phyloP scores from a whole-genome alignment of 306 rosid species.

The Styphnolobium japonicum region DNA sequence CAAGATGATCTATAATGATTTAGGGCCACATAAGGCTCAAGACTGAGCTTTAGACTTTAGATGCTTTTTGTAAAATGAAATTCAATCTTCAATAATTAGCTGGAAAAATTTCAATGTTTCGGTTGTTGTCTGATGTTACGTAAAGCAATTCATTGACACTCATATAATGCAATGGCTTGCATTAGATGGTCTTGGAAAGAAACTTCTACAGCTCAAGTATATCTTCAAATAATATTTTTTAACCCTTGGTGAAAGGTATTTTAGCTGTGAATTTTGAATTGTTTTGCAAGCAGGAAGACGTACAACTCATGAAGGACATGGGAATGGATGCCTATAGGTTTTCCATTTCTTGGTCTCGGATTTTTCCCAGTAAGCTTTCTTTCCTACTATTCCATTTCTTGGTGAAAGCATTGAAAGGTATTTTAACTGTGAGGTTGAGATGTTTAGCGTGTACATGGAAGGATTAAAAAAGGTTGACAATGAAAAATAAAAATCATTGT shows the following conservation, averaged over 20 bases:
- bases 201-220: not conserved
- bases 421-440: not conserved
- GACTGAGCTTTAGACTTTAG: too few relatives aligned
- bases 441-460: not conserved
- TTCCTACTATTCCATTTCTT: not conserved
- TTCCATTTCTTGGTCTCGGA: constrained; percentile 77
- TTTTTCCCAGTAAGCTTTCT: constrained; percentile 56
- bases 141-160: not conserved
- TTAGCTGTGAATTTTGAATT: not conserved
- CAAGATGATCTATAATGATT: not conserved
- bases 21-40: not conserved
- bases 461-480: not conserved
- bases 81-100: too few relatives aligned
- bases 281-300: constrained; percentile 49
- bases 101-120: too few relatives aligned
- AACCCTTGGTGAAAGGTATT: not conserved
- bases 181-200: not conserved
- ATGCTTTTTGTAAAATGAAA: not conserved
- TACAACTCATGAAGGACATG: constrained; percentile 66
- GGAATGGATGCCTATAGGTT: constrained; percentile 83
- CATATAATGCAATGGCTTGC: not conserved
- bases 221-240: not conserved
- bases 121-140: not conserved
- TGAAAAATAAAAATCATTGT: not conserved
- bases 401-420: not conserved